Base-by-base conservation (phyloP, 164 flowering plant genomes). In the Aristolochia fimbriata region DNA sequence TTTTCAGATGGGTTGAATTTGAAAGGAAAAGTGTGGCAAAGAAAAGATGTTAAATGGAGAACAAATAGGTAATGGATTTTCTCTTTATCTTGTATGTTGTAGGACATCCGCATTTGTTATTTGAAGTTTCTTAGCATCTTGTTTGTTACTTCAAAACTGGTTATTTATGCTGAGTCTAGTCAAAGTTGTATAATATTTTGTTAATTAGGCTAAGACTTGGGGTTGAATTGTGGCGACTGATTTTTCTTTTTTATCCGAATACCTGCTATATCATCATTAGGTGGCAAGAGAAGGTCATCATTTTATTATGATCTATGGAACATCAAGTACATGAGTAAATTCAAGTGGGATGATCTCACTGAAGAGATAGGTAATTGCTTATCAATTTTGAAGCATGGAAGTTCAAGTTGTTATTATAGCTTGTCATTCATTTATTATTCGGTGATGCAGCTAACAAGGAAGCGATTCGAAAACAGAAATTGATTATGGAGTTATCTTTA, bases 311-410 rank as follows among this genome's bases (percentile, higher is more conserved):
- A 90, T 63, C 62, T 83, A 52, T 93, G 96, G 96, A 93, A 90
- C 70, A 88, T 93, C 77, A 90, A 90, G 76, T 93, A 90, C 65
- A 68, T 90, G 45, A 83, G 87, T 57, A 90, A 88, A 80, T 88
- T 90, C 75, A 93, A 93, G 66, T 93, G 97, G 99, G 97, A 90
- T 68, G 80, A 90, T 77, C 91, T 90, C 27, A 90, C 89, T 22
- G 92, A 77, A 65, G 97, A 93, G 67, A 76, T 75, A 52, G 97
- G 99, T 93, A 56, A 15, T 9, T 55, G 45, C 19, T 56, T 25
- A 12, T 56, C n/a, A 15, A 27, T 27, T 27, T 27, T 27, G 30
- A 27, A 27, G 30, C 30, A 2, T 2, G 30, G 5, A 27, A 27
- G 72, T 96, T 27, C 5, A 27, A 27, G 30, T 16, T 17, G 19